phyloP scores from a whole-genome alignment of 2,329 filamentous ascomycete species.

The Trichoderma koningii region DNA sequence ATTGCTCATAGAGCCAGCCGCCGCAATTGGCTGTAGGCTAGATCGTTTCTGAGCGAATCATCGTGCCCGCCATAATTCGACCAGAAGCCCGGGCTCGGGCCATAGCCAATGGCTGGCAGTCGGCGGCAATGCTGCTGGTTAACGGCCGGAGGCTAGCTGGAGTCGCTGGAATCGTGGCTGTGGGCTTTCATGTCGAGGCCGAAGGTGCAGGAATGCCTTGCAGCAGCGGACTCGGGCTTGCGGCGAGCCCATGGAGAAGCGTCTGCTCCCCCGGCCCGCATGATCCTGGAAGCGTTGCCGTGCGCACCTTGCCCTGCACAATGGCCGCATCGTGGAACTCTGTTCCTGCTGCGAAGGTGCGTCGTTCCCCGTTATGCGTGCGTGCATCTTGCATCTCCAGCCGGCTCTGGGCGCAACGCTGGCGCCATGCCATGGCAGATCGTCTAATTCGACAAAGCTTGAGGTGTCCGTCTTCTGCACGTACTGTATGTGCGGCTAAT shows the following conservation, averaged over 20 bases:
- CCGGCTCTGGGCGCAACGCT: slow-evolving; percentile 23
- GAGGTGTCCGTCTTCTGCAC: background rate
- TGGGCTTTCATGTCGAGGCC: slow-evolving; percentile 4
- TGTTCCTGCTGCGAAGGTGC: slow-evolving; percentile 26
- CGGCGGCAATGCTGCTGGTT: slow-evolving; percentile 7
- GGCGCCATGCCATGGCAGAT: slow-evolving; percentile 27
- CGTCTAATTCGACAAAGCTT: slow-evolving; percentile 3
- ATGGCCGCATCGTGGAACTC: slow-evolving; percentile 21
- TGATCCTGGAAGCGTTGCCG: slow-evolving; percentile 14
- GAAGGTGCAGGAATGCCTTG: slow-evolving; percentile 14
- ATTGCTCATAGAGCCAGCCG: background rate
- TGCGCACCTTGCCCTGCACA: slow-evolving; percentile 22
- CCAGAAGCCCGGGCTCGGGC: background rate
- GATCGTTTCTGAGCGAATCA: slow-evolving; percentile 4
- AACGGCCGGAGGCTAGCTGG: slow-evolving; percentile 12
- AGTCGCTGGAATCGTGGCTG: background rate
- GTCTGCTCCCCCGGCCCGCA: slow-evolving; percentile 15
- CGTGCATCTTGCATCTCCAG: slow-evolving; percentile 27
- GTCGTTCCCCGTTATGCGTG: slow-evolving; percentile 24
- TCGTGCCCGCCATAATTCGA: slow-evolving; percentile 5
- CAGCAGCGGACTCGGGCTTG: slow-evolving; percentile 14
- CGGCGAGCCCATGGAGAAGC: slow-evolving; percentile 14
- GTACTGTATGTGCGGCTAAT: background rate
- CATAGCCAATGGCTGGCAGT: background rate
- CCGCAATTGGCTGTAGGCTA: slow-evolving; percentile 7